These are phyloP conservation scores for Phytophthora palmivora DNA, from an alignment of 352 stramenopile species.

Conservation along the genomic window DNA sequence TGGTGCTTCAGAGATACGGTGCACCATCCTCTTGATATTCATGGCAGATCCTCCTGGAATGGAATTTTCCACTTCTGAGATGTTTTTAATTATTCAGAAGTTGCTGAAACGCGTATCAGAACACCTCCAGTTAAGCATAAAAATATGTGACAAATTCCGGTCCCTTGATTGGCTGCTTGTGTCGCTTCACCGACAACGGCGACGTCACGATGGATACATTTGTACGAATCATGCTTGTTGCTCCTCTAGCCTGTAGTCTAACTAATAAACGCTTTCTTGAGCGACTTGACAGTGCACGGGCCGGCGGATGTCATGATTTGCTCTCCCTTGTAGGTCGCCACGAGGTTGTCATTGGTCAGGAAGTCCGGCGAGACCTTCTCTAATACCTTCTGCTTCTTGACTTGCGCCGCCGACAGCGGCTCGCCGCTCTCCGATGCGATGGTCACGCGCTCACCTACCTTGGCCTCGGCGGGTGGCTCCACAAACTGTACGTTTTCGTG, in stretches of 20 bases:
- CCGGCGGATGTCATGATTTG: conserved; percentile 77
- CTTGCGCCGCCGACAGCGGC: conserved; percentile 74
- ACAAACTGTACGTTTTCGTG: conserved; percentile 96
- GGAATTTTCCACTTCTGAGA: neutral
- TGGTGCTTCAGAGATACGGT: conserved; percentile 31
- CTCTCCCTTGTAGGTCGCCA: conserved; percentile 85
- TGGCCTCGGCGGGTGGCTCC: conserved; percentile 91
- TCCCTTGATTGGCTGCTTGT: conserved; percentile 3
- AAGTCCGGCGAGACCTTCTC: conserved; percentile 79
- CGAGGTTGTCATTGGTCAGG: conserved; percentile 65
- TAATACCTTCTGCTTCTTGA: conserved; percentile 92
- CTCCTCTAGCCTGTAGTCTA: conserved; percentile 39
- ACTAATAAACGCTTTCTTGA: conserved; percentile 75
- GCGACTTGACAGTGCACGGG: conserved; percentile 63
- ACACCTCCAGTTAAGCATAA: neutral
- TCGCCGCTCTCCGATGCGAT: conserved; percentile 79
- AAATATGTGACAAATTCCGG: conserved; percentile 17
- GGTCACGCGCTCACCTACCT: conserved; percentile 93
- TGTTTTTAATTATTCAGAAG: too few relatives aligned
- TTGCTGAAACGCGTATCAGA: too few relatives aligned
- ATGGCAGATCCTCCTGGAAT: neutral
- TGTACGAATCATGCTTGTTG: conserved; percentile 14
- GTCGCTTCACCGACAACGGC: neutral
- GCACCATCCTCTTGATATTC: conserved; percentile 6
- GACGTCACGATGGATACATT: conserved; percentile 5